Percentiles rank a stretch among this genome's conserved stretches.
Evolutionary conservation across 164 flowering plant species (phyloP).

Genomic region (Nelumbo lutea): DNA sequence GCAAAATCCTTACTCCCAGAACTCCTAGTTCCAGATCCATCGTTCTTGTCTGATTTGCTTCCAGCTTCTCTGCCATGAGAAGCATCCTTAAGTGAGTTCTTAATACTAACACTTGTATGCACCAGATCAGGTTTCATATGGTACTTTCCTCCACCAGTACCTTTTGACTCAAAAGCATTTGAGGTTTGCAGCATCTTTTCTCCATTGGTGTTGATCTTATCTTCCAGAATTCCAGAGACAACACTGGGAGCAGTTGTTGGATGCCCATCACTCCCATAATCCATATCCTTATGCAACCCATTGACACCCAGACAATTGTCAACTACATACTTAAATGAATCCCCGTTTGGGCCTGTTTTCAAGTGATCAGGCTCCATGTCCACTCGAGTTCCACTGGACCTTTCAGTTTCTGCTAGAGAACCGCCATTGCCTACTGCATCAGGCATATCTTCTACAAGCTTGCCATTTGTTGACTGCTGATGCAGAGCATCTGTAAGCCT

Average conservation of each 20-base stretch:
- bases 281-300: slow-evolving; percentile 9
- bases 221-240: slow-evolving; percentile 10
- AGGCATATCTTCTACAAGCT: slow-evolving; percentile 16
- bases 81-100: slow-evolving; percentile 24
- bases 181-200: slow-evolving; percentile 13
- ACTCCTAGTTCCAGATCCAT: slow-evolving; percentile 29
- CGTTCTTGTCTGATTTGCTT: slow-evolving; percentile 27
- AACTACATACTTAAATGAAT: slow-evolving; percentile 2
- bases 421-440: slow-evolving; percentile 30
- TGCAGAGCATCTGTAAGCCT: slow-evolving; percentile 11
- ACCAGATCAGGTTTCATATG: slow-evolving; percentile 23
- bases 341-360: slow-evolving; percentile 10
- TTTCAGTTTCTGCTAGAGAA: slow-evolving; percentile 20
- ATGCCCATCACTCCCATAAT: slow-evolving; percentile 7
- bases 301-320: background rate
- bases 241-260: slow-evolving; percentile 12
- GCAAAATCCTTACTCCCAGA: slow-evolving; percentile 25
- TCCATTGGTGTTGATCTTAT: slow-evolving; percentile 14
- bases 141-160: slow-evolving; percentile 20
- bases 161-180: slow-evolving; percentile 21
- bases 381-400: slow-evolving; percentile 7
- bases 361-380: slow-evolving; percentile 13
- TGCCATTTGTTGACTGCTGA: slow-evolving; percentile 19
- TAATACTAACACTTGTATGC: slow-evolving; percentile 11
- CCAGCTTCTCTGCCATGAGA: slow-evolving; percentile 24